Evolutionary conservation across 2,329 filamentous ascomycete species (phyloP).

Genomic region (Nectriaceae sp.): DNA sequence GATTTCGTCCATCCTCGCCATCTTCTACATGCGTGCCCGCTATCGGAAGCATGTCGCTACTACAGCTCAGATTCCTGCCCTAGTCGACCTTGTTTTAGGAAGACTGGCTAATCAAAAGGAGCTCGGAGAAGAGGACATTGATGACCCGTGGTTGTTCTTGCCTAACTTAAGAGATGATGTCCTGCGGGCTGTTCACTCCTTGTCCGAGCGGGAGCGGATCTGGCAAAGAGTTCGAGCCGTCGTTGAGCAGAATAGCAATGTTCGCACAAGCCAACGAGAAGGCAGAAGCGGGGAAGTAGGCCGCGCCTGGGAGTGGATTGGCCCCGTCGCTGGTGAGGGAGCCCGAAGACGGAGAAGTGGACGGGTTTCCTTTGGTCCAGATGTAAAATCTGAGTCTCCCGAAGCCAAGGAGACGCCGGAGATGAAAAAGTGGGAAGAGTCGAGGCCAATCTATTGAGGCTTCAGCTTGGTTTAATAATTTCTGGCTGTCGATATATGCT

Average conservation of each 20-base stretch:
- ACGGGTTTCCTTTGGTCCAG: constrained; percentile 49
- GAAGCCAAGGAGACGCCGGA: constrained; percentile 27
- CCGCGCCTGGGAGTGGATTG: constrained; percentile 71
- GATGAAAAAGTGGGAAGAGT: constrained; percentile 44
- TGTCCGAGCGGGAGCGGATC: constrained; percentile 73
- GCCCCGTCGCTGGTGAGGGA: constrained; percentile 51
- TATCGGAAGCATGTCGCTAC: constrained; percentile 66
- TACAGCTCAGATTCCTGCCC: constrained; percentile 72
- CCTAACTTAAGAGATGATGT: constrained; percentile 92
- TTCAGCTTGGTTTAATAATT: constrained; percentile 7
- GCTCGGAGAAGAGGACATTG: constrained; percentile 66
- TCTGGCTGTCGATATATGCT: constrained; percentile 8
- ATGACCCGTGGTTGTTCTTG: constrained; percentile 81
- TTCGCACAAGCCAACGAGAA: constrained; percentile 74
- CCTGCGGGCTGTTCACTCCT: constrained; percentile 76
- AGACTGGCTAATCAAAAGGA: constrained; percentile 82
- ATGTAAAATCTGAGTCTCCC: constrained; percentile 39
- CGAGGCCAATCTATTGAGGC: constrained; percentile 43
- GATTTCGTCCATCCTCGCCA: constrained; percentile 48
- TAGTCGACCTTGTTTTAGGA: constrained; percentile 84
- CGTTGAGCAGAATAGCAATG: constrained; percentile 92
- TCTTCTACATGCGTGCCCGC: constrained; percentile 64
- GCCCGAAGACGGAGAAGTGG: constrained; percentile 52
- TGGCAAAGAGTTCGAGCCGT: constrained; percentile 83
- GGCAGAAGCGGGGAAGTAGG: constrained; percentile 65